Base-by-base conservation (phyloP, 495 filamentous ascomycete species). In the Hypomontagnella monticulosa region DNA sequence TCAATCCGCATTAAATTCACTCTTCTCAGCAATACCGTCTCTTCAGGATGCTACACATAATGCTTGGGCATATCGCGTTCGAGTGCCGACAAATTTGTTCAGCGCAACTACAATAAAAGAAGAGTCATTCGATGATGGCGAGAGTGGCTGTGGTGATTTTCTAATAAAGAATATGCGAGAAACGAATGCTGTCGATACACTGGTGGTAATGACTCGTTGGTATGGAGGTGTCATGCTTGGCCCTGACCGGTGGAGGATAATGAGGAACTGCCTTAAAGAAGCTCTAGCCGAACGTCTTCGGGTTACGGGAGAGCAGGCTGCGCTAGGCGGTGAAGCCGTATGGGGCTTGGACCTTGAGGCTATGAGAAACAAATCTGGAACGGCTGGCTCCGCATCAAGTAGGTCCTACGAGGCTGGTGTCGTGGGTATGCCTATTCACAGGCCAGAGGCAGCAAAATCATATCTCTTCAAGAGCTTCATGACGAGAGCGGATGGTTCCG, bases 201-300 rank as follows among this genome's bases (percentile, higher is more conserved):
- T 97, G 12, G 91, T 99, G 4, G 92, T 99, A 15, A 90, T 99
- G 44, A 91, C 89, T 33, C 81, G 95, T 23, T 99, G 95, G 95
- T 98, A 92, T 73, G 95, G 95, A 0, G 95, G 95, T 0, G 81
- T 94, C 4, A 84, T 91, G 61, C 78, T 99, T 8, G 95, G 95
- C 0, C 89, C 91, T 10, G 95, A 96, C 73, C 80, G 95, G 37
- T 86, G 83, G 83, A 78, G 83, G 20, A 75, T 86, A 61, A 86
- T 86, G 79, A 71, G 80, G 4, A 77, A 77, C 44, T 79, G 78
- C 47, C 76, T 84, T 12, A 72, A 73, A 37, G 75, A 77, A 30
- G 82, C 79, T 1, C 68, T 85, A 40, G 71, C 76, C 11, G 80
- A 84, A 57, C 74, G 80, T 18, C 65, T 81, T 23, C 73, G 83